phyloP scores from a whole-genome alignment of 192 early-diverging fungal species.

The Linnemannia hyalina region DNA sequence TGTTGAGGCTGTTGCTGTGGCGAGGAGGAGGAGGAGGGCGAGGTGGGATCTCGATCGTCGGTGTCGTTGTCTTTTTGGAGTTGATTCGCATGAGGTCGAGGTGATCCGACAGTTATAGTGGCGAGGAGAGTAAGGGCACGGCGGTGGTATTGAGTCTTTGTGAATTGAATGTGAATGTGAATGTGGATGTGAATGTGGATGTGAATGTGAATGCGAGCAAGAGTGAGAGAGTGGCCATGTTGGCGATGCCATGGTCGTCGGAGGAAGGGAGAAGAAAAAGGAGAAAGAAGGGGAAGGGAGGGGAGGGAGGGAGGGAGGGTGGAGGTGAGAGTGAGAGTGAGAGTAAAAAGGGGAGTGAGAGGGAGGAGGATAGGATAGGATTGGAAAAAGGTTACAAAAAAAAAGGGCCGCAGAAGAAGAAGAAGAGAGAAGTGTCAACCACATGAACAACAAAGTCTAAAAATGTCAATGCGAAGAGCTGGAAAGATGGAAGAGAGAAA shows the following conservation, averaged over 20 bases:
- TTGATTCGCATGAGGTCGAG: not conserved
- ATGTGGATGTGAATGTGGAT: not conserved
- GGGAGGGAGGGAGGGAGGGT: not conserved
- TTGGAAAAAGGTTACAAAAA: not conserved
- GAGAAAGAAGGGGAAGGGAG: constrained; percentile 2
- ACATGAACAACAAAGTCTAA: not conserved
- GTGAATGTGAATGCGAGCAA: not conserved
- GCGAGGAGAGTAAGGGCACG: not conserved
- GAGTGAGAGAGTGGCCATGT: not conserved
- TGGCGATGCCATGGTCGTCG: not conserved
- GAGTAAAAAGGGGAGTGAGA: not conserved
- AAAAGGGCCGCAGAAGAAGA: not conserved
- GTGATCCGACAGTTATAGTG: not conserved
- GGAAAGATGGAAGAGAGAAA: not conserved
- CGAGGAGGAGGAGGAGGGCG: not conserved
- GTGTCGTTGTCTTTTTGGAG: constrained; percentile 9
- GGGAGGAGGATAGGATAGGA: too few relatives aligned
- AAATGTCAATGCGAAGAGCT: constrained; percentile 7
- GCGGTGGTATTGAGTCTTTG: not conserved
- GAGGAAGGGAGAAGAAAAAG: not conserved
- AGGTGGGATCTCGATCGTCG: constrained; percentile 1
- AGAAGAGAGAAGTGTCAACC: not conserved
- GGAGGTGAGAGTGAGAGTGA: not conserved
- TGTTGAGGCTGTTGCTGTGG: not conserved
- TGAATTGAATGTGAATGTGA: not conserved